Base-by-base conservation (phyloP, 768 basidiomycete species). In the Leccinum uliginosum region DNA sequence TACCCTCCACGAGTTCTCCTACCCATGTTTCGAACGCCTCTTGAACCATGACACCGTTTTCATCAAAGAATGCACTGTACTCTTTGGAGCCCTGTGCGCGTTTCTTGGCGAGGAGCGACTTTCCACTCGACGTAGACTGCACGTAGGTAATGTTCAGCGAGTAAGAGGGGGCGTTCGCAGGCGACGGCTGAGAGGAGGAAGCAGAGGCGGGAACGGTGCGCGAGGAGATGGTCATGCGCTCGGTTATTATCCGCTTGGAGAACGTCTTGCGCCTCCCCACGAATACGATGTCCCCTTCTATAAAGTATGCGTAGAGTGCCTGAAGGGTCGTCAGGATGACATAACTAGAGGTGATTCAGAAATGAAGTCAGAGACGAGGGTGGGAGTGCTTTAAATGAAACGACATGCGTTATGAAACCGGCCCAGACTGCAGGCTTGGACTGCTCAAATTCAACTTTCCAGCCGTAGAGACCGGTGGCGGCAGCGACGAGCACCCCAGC, bases 211-310 rank as follows among this genome's bases (percentile, higher is more conserved):
- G 86, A 15, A 76, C 63, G 4, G 90, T 89, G 29, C 77, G 78
- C 4, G 93, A 88, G 21, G 83, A 80, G 55, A 95, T 79, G 27
- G 85, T 89, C 73, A 98, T 83, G 61, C 87, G 85, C 69, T 98
- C 94, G 3, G 91, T 93, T 48, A 95, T 86, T 67, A 97, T 96
- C 88, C 95, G 70, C 71, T 91, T 93, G 15, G 90, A 89, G 60
- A 96, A 84, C 15, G 90, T 88, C 74, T 95, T 93, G 60, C 94
- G 84, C 68, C 88, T 91, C 34, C 94, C 94, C 24, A 89, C 84
- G 68, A 93, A 98, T 58, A 96, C 84, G 52, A 83, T 86, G 57
- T 89, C 80, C 32, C 87, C 86, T 69, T 95, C 93, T 55, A 95
- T 72, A 61, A 91, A 90, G 68, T 89, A 91, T n/a, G 87, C 81